These are phyloP conservation scores for Auriscalpium vulgare DNA, from an alignment of 768 basidiomycete genomes.

Conservation along the genomic window DNA sequence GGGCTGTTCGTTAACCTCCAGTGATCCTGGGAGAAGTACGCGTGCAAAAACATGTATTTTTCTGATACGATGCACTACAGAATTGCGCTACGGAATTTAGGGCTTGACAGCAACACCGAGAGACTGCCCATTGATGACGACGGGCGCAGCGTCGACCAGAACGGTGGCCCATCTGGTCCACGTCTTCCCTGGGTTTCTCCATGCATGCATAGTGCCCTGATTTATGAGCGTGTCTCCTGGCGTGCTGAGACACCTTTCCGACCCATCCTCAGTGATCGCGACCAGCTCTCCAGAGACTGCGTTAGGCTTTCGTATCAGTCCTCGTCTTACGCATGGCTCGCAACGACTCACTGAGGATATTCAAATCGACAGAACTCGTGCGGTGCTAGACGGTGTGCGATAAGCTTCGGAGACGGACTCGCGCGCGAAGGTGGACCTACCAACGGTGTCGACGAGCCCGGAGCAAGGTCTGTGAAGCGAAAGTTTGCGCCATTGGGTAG, in stretches of 20 bases:
- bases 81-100: neutral
- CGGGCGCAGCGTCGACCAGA: slow-evolving; percentile 48
- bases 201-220: slow-evolving; percentile 53
- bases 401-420: slow-evolving; percentile 7
- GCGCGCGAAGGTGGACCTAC: slow-evolving; percentile 22
- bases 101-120: slow-evolving; percentile 21
- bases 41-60: neutral
- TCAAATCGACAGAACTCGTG: slow-evolving; percentile 53
- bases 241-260: slow-evolving; percentile 41
- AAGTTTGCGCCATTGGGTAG: slow-evolving; percentile 39
- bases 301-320: neutral
- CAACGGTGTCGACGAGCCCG: slow-evolving; percentile 41
- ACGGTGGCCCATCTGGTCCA: slow-evolving; percentile 49
- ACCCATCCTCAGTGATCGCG: slow-evolving; percentile 49
- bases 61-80: neutral
- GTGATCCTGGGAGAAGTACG: slow-evolving; percentile 20
- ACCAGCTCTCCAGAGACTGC: slow-evolving; percentile 48
- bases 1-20: slow-evolving; percentile 72
- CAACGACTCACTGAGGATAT: slow-evolving; percentile 40
- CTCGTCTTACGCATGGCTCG: neutral
- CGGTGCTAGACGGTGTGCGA: slow-evolving; percentile 30
- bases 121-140: slow-evolving; percentile 34
- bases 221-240: slow-evolving; percentile 51
- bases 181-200: slow-evolving; percentile 45
- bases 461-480: slow-evolving; percentile 46